Base-by-base conservation (phyloP, 768 basidiomycete genomes). In the Hygrophorus pudorinus region DNA sequence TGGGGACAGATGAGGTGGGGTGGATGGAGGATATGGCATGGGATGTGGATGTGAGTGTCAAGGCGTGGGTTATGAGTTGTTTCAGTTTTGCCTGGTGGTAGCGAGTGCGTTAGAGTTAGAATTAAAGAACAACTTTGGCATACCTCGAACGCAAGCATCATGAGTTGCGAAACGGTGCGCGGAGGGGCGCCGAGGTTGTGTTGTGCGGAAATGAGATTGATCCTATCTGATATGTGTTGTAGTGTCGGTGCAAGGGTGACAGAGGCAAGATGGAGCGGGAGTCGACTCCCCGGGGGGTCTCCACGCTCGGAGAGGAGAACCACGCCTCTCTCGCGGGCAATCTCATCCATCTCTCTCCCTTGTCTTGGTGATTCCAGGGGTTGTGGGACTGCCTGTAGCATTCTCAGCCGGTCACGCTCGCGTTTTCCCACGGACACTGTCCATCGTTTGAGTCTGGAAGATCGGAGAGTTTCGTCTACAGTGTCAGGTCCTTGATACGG, bases 201-300 rank as follows among this genome's bases (percentile, higher is more conserved):
- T 53, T 90, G 86, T 1, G 84, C 81, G 32, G 79, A 85, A 48
- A 87, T 82, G 28, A 90, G 75, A 53, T 86, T 86, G 48, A 88
- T 76, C 44, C 85, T 73, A 51, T 90, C 86, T 5, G 76, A 72
- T 34, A 90, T 77, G 49, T 88, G 85, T 55, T 86, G 82, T 16
- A 81, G 55, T 1, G 82, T 85, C 4, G 83, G 81, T 4, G 78
- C 80, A 43, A 78, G 76, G 4, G 82, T 81, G 46, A 75, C 72
- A 7, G 85, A 78, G 28, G 84, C 76, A n/a, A 89, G 70, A 44
- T 86, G 81, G 6, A 87, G 66, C 2, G 80, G 77, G 16, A 81
- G 62, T 24, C 83, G 77, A 49, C 75, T 83, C 4, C 86, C 86
- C 2, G 86, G 73, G 1, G 77, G 73, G 41, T 81, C 84, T 51